Evolutionary conservation across 2,329 filamentous ascomycete species (phyloP), one percentile per base, ranked within the genome.

Genomic region (Didymella pinodella): DNA sequence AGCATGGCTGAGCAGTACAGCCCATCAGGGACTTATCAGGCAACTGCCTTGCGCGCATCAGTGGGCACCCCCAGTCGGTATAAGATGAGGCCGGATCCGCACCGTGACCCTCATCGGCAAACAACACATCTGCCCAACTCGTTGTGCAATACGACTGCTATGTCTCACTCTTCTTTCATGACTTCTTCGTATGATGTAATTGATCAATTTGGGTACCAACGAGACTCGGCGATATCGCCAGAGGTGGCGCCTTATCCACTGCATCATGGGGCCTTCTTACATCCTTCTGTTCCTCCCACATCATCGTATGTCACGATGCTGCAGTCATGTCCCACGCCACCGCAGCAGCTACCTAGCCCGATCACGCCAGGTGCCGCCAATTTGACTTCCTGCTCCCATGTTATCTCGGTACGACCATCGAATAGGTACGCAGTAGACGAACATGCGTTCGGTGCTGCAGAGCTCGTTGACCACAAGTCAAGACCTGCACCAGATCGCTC

Each of bases 161-260:
- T 22, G 8, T 53, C 36, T 8, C 36, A 38, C 20, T 40, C 18
- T 22, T 18, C 44, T 18, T 36, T 36, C 8, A 14, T 58, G n/a
- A 20, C 25, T 11, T 48, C 55, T 12, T 49, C 49, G 7, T 49
- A 53, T 25, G 48, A 49, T 14, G 48, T 20, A 11, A 45, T 38
- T 7, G 16, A 38, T 12, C 31, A 20, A 12, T 22, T 32, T 18
- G 14, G n/a, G 0, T 10, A 38, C 6, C 48, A 22, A n/a, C 45
- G 31, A n/a, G 25, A 44, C 20, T 26, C 29, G 6, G 7, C 18
- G 2, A 26, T 57, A 16, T 8, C 28, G 20, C 20, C 43, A 29
- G 20, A 43, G 12, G 29, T 25, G 22, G 31, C 5, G n/a, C 41
- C 40, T 20, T 18, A 26, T 14, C 25, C 40, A 6, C 25, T 44